Base-by-base conservation (phyloP, 257 asterid species). In the Galeopsis tetrahit region DNA sequence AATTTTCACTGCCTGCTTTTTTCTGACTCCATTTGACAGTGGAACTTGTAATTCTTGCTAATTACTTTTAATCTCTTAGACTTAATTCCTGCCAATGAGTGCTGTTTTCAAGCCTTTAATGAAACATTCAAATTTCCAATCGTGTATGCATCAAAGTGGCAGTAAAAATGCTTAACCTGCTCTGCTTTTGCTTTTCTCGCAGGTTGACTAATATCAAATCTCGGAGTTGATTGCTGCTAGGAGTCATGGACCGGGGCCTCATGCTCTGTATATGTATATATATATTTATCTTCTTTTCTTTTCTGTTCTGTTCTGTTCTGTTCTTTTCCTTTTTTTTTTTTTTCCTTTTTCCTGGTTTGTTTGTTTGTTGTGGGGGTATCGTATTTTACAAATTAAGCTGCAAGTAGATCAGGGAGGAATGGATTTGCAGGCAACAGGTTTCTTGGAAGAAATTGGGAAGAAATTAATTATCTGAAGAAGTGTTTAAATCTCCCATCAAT, bases 181-280 rank as follows among this genome's bases (percentile, higher is more conserved):
- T 74, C 62, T 72, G 34, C 13, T 61, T 66, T 32, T 38, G 39
- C 56, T 62, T 74, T 42, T 74, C 60, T 10, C 76, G 79, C 85
- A 81, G 85, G 77, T 72, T 71, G 14, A 28, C 70, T 67, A 51
- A 55, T 21, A 51, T 43, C 31, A 28, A 62, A 69, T 73, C 48
- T 64, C 21, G 43, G 53, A 51, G 61, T 52, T 52, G 55, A 13
- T 58, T 68, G 57, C 43, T 66, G 61, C 65, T 6, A 48, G 64
- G 63, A 66, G 15, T 49, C 17, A 52, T 65, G 70, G 63, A 68
- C 73, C 42, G 56, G 53, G 46, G 53, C 56, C 40, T 35, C 62
- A 13, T 42, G 73, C 57, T 65, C 38, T 65, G 6, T 66, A 36
- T 31, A 57, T 21, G 28, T 21, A 21, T 21, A 21, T 21, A 21